A percentile compares a stretch with the other conserved stretches of the same genome.
Conservation (phyloP, 176 grass and related monocot species). For the Otatea glauca region DNA sequence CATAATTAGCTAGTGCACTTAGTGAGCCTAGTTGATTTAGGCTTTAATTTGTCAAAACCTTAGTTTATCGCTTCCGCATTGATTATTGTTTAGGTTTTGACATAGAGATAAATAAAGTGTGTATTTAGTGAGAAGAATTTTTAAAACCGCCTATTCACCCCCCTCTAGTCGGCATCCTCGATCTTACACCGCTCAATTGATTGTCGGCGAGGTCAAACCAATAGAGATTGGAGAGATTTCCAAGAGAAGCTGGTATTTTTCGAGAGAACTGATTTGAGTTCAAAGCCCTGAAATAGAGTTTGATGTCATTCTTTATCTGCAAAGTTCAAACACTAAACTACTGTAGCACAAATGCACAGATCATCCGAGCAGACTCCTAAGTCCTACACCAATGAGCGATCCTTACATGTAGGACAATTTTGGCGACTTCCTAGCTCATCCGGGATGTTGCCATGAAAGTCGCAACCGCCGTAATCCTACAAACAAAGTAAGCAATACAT, state of each 20-base stretch:
- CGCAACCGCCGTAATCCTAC: slow-evolving; percentile 86
- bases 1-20: no score
- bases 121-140: no score
- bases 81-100: no score
- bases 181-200: slow-evolving; percentile 68
- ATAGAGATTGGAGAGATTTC: slow-evolving; percentile 83
- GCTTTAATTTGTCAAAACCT: no score
- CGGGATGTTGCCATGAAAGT: slow-evolving; percentile 74
- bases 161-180: no score
- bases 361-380: neutral
- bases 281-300: slow-evolving; percentile 63
- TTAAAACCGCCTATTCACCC: no score
- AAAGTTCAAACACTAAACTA: neutral
- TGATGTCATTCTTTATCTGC: neutral
- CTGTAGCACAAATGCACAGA: neutral
- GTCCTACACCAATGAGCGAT: neutral
- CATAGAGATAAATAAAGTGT: no score
- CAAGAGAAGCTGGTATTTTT: slow-evolving; percentile 77
- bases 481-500: slow-evolving; percentile 28
- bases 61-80: no score
- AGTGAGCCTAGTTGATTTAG: no score
- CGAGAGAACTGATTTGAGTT: slow-evolving; percentile 84
- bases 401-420: slow-evolving; percentile 80
- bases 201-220: slow-evolving; percentile 92
- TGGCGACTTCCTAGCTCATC: slow-evolving; percentile 61